phyloP scores from a whole-genome alignment of 768 basidiomycete genomes.

The Pleurotus giganteus region DNA sequence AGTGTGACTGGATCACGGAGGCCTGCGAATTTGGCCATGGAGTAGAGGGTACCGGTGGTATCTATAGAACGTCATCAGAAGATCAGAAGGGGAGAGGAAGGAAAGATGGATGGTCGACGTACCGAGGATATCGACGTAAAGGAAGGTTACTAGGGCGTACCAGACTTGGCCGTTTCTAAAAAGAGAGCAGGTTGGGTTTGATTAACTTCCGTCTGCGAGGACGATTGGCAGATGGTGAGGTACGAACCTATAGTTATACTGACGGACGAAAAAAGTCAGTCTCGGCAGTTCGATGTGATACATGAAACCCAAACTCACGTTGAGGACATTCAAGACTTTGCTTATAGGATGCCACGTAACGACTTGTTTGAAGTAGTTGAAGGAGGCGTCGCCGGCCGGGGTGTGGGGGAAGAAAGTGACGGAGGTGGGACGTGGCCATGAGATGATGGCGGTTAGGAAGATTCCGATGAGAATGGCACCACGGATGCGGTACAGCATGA shows the following conservation, averaged over 20 bases:
- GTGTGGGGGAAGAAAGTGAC: conserved; percentile 85
- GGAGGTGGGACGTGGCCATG: conserved; percentile 80
- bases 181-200: not conserved
- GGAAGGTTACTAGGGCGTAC: conserved; percentile 87
- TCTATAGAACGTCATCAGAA: conserved; percentile 26
- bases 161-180: conserved; percentile 70
- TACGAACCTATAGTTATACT: conserved; percentile 48
- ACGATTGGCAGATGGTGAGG: not conserved
- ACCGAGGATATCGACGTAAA: conserved; percentile 87
- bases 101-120: too few relatives aligned
- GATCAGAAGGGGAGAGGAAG: not conserved
- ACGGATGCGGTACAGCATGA: conserved; percentile 84
- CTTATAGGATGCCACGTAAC: conserved; percentile 69
- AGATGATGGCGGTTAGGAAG: conserved; percentile 79
- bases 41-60: conserved; percentile 75
- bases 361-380: conserved; percentile 83
- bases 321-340: conserved; percentile 63
- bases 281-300: conserved; percentile 10
- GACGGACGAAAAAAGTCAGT: not conserved
- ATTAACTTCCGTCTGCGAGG: not conserved
- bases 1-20: conserved; percentile 80
- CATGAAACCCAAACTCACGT: conserved; percentile 40
- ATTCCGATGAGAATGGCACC: conserved; percentile 85
- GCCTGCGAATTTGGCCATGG: conserved; percentile 91
- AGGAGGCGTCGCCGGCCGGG: conserved; percentile 61